phyloP scores from a whole-genome alignment of 2,329 filamentous ascomycete genomes.

The Cercospora janseana region DNA sequence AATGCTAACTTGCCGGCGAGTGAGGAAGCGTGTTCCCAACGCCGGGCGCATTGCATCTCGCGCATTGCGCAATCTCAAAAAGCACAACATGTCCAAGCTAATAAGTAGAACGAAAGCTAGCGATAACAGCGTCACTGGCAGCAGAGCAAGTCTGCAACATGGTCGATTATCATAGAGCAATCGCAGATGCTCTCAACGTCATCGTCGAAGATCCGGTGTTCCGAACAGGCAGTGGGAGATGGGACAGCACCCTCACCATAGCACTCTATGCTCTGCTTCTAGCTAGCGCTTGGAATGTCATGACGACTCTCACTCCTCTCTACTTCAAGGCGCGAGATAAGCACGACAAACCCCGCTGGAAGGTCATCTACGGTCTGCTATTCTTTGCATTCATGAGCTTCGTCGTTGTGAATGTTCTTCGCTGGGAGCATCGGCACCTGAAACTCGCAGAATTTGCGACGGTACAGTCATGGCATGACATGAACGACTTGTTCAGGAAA shows the following conservation, averaged over 20 bases:
- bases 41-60: not conserved
- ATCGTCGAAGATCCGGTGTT: slow-evolving; percentile 5
- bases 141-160: too few relatives aligned
- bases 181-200: not conserved
- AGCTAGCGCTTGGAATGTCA: not conserved
- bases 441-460: not conserved
- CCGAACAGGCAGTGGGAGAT: not conserved
- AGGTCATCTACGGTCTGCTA: slow-evolving; percentile 1
- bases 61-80: not conserved
- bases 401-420: slow-evolving; percentile 6
- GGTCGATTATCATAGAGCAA: slow-evolving; percentile 1
- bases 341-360: not conserved
- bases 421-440: slow-evolving; percentile 13
- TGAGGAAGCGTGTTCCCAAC: not conserved
- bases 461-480: not conserved
- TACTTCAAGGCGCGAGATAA: not conserved
- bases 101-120: too few relatives aligned
- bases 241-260: slow-evolving; percentile 1
- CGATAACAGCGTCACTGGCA: not conserved
- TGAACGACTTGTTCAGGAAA: not conserved
- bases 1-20: not conserved
- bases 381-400: not conserved
- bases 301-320: not conserved
- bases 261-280: slow-evolving; percentile 2
- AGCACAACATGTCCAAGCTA: not conserved